Percentiles rank a stretch among this genome's conserved stretches.
Evolutionary conservation across 768 basidiomycete species (phyloP).

Genomic region (Mycena albidolilacea): DNA sequence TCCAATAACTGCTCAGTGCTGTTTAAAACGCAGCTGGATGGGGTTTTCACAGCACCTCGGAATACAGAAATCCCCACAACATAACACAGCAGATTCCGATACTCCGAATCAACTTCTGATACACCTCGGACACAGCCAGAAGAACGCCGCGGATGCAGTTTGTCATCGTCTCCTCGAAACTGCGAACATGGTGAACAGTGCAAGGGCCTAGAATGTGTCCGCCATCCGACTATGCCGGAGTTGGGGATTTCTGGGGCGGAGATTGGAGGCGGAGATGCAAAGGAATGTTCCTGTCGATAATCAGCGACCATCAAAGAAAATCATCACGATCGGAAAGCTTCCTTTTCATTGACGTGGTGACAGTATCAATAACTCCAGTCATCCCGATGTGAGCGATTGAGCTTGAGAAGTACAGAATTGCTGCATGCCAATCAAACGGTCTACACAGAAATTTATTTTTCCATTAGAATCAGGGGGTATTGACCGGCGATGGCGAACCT

Average conservation of each 20-base stretch:
- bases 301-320: slow-evolving; percentile 13
- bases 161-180: neutral
- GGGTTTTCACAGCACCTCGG: neutral
- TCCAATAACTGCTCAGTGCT: neutral
- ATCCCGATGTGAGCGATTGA: too few species aligned
- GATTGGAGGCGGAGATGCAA: slow-evolving; percentile 13
- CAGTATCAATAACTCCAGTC: slow-evolving; percentile 10
- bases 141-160: neutral
- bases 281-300: neutral
- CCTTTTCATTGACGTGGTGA: neutral
- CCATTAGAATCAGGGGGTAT: neutral
- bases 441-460: neutral
- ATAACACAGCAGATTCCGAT: neutral
- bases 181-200: neutral
- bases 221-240: neutral
- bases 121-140: neutral
- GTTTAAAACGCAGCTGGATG: neutral
- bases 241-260: neutral
- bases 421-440: neutral
- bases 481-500: neutral
- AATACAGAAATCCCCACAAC: neutral
- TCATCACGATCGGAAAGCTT: slow-evolving; percentile 15
- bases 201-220: slow-evolving; percentile 1
- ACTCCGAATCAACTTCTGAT: too few species aligned
- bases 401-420: neutral